Evolutionary conservation across 441 rosid species (phyloP), one percentile per base, ranked within the genome.

Genomic region (Macaranga tanarius): DNA sequence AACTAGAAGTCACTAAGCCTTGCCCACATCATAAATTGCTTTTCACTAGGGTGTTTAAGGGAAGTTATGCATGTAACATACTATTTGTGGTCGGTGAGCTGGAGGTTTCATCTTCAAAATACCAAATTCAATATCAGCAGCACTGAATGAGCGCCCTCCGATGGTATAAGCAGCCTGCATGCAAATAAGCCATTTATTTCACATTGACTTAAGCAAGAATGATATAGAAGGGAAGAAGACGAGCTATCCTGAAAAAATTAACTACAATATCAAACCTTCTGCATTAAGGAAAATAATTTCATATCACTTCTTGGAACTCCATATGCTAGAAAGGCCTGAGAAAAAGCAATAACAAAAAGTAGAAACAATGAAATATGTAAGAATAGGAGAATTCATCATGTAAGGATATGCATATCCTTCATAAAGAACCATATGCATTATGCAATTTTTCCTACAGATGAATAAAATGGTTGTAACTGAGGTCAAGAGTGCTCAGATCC

Each of bases 31-130:
- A 40, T 8, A 34, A 50, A 64, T 16, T 38, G 47, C 71, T 62
- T 26, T 62, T 59, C 16, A 2, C 45, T 15, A 20, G 54, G 70
- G n/a, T 34, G 48, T 50, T 22, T 56, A 44, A 50, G 61, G 60
- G 47, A 51, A 68, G 40, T 55, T 16, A 51, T 40, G 65, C n/a
- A 71, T 10, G 76, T 50, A 34, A 75, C 89, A 7, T 88, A 90
- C 95, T 59, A 85, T 85, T 77, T 90, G 91, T 13, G 86, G 91
- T 22, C 82, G 84, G 76, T 90, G 84, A 42, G 84, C 75, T 4
- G 91, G 87, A 50, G 89, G 90, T 67, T 88, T 90, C 91, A 82
- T 86, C 85, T 84, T 90, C 79, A 90, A 77, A 79, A 90, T 74
- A 28, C 72, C 70, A 81, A 81, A 86, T 69, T 88, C 92, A 28